phyloP scores from a whole-genome alignment of 2,329 filamentous ascomycete genomes.

The Penicillium sp. region DNA sequence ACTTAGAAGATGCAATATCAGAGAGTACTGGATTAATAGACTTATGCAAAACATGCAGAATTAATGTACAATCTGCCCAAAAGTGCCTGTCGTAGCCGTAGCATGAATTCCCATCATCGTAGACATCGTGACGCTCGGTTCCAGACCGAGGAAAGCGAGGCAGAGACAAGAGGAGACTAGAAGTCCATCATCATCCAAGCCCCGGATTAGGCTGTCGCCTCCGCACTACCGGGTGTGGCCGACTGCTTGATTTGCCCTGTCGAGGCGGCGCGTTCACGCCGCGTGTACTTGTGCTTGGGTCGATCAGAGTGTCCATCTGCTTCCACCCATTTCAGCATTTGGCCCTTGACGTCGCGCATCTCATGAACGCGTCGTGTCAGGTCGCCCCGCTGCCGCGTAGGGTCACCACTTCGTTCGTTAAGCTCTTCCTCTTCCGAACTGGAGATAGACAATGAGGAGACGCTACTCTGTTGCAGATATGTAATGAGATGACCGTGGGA shows the following conservation, averaged over 20 bases:
- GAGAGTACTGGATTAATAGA: background rate
- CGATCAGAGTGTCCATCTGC: slow-evolving; percentile 26
- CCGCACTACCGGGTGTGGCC: background rate
- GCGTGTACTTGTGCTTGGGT: slow-evolving; percentile 16
- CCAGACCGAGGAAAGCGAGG: slow-evolving; percentile 12
- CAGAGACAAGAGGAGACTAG: background rate
- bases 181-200: background rate
- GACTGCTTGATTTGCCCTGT: slow-evolving; percentile 6
- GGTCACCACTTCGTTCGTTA: slow-evolving; percentile 40
- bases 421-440: slow-evolving; percentile 60
- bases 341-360: slow-evolving; percentile 39
- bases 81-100: slow-evolving; percentile 2
- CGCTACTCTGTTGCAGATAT: slow-evolving; percentile 53
- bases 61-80: slow-evolving; percentile 8
- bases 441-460: slow-evolving; percentile 49
- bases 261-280: slow-evolving; percentile 20
- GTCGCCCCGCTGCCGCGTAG: slow-evolving; percentile 27
- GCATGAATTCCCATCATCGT: slow-evolving; percentile 16
- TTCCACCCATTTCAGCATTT: slow-evolving; percentile 38
- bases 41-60: slow-evolving; percentile 1
- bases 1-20: too few relatives aligned
- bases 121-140: slow-evolving; percentile 20
- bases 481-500: slow-evolving; percentile 52
- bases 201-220: slow-evolving; percentile 6
- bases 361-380: slow-evolving; percentile 32